Conservation (phyloP, 257 asterid species). For the Hygrophila difformis region DNA sequence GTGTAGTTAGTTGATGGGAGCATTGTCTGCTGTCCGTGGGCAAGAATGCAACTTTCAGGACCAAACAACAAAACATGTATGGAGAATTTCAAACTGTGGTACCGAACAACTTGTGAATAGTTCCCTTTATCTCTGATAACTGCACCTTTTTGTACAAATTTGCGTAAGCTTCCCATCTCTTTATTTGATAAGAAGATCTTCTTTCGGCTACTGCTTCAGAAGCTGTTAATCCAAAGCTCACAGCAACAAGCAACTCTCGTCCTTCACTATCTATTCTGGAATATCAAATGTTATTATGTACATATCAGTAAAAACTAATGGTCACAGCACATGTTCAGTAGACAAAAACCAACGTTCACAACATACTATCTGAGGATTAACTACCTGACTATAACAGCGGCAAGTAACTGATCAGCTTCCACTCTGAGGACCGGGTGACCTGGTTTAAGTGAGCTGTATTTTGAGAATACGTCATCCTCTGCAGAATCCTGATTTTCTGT, state of each 20-base stretch:
- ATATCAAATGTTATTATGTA: constrained; percentile 15
- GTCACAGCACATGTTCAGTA: background rate
- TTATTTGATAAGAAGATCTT: constrained; percentile 66
- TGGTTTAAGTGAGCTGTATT: constrained; percentile 61
- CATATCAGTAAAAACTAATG: constrained; percentile 4
- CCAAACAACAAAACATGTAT: no score
- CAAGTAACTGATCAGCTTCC: constrained; percentile 88
- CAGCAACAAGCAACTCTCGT: constrained; percentile 94
- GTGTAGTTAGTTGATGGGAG: no score
- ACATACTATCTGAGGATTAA: constrained; percentile 16
- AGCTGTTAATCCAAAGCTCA: constrained; percentile 71
- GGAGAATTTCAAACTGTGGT: no score
- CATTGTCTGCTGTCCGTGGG: no score
- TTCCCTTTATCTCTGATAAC: no score
- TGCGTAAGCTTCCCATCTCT: constrained; percentile 92
- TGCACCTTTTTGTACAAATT: constrained; percentile 75
- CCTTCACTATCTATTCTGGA: constrained; percentile 72
- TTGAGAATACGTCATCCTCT: constrained; percentile 34
- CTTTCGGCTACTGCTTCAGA: constrained; percentile 86
- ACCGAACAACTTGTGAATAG: no score
- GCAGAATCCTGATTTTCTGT: constrained; percentile 46
- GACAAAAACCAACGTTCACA: no score
- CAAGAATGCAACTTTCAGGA: no score
- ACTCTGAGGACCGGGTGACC: constrained; percentile 98
- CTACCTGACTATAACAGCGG: constrained; percentile 93